A percentile compares a stretch with the other conserved stretches of the same genome.
These are phyloP conservation scores for Podospora pseudopauciseta DNA, from an alignment of 495 filamentous ascomycete species.

Conservation along the genomic window DNA sequence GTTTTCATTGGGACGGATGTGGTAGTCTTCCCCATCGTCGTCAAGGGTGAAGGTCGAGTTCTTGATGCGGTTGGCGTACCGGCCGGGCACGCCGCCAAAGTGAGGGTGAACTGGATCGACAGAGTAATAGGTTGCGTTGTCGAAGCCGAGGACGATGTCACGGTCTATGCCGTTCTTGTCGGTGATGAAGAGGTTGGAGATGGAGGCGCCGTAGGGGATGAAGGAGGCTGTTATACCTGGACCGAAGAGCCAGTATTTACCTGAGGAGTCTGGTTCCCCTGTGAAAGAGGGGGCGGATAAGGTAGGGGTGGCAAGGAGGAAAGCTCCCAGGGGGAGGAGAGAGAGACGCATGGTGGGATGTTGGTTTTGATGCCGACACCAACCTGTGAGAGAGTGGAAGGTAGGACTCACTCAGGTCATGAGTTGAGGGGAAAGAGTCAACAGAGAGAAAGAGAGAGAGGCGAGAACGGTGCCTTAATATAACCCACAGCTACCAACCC, in stretches of 20 bases:
- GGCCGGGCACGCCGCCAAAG: constrained; percentile 72
- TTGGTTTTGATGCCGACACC: not conserved
- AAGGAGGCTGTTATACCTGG: constrained; percentile 69
- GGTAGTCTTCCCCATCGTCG: constrained; percentile 61
- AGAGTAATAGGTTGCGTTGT: constrained; percentile 69
- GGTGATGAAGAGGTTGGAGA: constrained; percentile 69
- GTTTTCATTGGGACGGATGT: constrained; percentile 70
- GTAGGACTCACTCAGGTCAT: not conserved
- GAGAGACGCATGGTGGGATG: constrained; percentile 11
- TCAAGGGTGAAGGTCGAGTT: constrained; percentile 79
- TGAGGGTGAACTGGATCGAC: constrained; percentile 67
- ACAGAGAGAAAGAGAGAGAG: not conserved
- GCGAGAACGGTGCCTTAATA: not conserved
- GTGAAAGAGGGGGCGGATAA: constrained; percentile 1
- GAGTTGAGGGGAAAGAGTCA: not conserved
- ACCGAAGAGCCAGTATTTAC: constrained; percentile 69
- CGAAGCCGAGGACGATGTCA: constrained; percentile 75
- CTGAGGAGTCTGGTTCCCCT: constrained; percentile 40
- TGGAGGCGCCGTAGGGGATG: constrained; percentile 74
- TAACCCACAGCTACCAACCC: not conserved
- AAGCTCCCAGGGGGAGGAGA: constrained; percentile 9
- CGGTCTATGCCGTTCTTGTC: constrained; percentile 61
- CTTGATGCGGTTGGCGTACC: constrained; percentile 85
- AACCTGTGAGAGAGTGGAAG: not conserved
- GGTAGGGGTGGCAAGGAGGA: constrained; percentile 6